phyloP scores from a whole-genome alignment of 2,329 filamentous ascomycete species.

The Ophiostoma ips region DNA sequence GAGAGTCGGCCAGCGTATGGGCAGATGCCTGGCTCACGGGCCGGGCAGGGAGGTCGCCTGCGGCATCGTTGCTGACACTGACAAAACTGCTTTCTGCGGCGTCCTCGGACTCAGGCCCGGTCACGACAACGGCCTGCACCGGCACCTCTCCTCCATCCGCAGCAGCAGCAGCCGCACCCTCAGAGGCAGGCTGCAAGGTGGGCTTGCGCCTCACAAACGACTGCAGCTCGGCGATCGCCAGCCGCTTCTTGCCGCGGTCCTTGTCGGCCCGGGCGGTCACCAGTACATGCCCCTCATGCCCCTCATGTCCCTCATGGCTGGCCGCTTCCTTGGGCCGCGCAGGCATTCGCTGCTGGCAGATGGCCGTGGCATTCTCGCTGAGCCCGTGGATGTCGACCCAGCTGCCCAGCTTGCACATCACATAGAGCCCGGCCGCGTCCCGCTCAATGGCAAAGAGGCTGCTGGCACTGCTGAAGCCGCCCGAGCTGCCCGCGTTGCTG shows the following conservation, averaged over 20 bases:
- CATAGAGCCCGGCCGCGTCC: slow-evolving; percentile 46
- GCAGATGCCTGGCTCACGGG: neutral
- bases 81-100: neutral
- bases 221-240: slow-evolving; percentile 50
- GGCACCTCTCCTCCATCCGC: neutral
- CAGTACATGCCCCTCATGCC: slow-evolving; percentile 17
- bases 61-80: slow-evolving; percentile 14
- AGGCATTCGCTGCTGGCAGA: slow-evolving; percentile 22
- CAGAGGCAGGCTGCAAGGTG: neutral
- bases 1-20: neutral
- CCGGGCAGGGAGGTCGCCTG: slow-evolving; percentile 6
- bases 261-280: slow-evolving; percentile 33
- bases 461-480: slow-evolving; percentile 14
- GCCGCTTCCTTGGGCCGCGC: slow-evolving; percentile 1
- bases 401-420: slow-evolving; percentile 50
- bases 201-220: slow-evolving; percentile 38
- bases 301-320: slow-evolving; percentile 10
- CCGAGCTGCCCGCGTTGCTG: slow-evolving; percentile 17
- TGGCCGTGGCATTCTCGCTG: slow-evolving; percentile 33
- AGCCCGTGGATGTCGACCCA: slow-evolving; percentile 51
- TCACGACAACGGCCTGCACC: too few species aligned
- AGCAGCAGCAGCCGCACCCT: neutral
- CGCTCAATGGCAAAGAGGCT: slow-evolving; percentile 52
- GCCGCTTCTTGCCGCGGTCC: slow-evolving; percentile 38
- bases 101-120: neutral